These are phyloP conservation scores for Saccharomyces hybrid DNA, from an alignment of 1,139 yeast genomes.

Conservation along the genomic window DNA sequence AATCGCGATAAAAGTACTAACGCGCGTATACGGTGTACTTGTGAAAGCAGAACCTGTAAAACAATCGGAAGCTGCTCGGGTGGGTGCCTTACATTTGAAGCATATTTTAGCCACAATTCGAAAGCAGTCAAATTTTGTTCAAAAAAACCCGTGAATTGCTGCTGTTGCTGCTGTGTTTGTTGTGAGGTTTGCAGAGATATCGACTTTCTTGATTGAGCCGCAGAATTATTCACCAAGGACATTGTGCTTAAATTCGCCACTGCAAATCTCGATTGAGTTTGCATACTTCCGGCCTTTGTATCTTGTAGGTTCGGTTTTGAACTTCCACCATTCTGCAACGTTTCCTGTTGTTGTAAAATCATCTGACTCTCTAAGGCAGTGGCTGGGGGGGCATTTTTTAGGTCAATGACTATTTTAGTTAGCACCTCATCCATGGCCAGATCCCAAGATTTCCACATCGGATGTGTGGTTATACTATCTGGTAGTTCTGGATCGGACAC, in stretches of 20 bases:
- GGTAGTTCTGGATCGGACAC: slow-evolving; percentile 92
- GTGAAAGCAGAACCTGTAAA: slow-evolving; percentile 83
- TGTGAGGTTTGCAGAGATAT: slow-evolving; percentile 10
- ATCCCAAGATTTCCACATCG: slow-evolving; percentile 99
- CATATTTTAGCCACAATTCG: slow-evolving; percentile 91
- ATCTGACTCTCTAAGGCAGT: slow-evolving; percentile 23
- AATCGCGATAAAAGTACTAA: slow-evolving; percentile 75
- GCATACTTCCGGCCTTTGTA: slow-evolving; percentile 20
- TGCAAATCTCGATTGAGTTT: slow-evolving; percentile 26
- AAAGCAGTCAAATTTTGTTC: slow-evolving; percentile 95
- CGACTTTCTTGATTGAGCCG: slow-evolving; percentile 12
- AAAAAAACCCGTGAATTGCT: slow-evolving; percentile 87
- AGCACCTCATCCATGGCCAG: slow-evolving; percentile 91
- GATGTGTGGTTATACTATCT: slow-evolving; percentile 66
- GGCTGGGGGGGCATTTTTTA: slow-evolving; percentile 28
- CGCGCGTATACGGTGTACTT: slow-evolving; percentile 88
- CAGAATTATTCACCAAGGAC: slow-evolving; percentile 30
- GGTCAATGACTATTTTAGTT: slow-evolving; percentile 48
- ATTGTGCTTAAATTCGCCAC: slow-evolving; percentile 31
- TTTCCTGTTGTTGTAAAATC: slow-evolving; percentile 25
- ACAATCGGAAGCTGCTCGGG: slow-evolving; percentile 96
- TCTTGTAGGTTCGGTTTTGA: slow-evolving; percentile 15
- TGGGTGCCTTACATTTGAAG: slow-evolving; percentile 73
- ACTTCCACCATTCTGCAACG: slow-evolving; percentile 18
- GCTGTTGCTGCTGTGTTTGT: slow-evolving; percentile 32